Evolutionary conservation across 192 early-diverging fungal species (phyloP), one percentile per base, ranked within the genome.

Genomic region (Rhizoclosmatium globosum): DNA sequence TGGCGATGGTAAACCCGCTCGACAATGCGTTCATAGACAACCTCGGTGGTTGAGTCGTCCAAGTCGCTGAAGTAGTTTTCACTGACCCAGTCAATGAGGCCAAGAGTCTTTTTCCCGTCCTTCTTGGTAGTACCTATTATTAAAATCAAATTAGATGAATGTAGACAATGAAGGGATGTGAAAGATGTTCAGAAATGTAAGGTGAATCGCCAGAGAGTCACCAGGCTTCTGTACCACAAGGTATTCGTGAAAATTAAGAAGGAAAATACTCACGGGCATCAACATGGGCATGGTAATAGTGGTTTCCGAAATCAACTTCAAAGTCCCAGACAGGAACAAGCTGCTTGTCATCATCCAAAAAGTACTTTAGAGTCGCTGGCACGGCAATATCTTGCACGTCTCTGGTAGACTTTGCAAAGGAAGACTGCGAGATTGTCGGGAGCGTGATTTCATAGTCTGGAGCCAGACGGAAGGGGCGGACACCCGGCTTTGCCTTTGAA

Each of bases 71-170:
- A 68, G 44, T 68, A 68, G 44, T 57, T 71, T 57, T 71, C 48
- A 41, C n/a, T 31, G 2, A 94, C 93, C 95, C 95, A 98, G 87
- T 96, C 95, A 43, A 94, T 82, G n/a, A 98, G 82, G 39, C 88
- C 79, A 50, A 93, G 71, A 3, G 96, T 84, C 38, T 90, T 80
- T 6, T 93, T 92, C 31, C 76, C 81, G 42, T 86, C 58, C 19
- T 75, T 60, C 39, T 42, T 64, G 56, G 50, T 13, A 17, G 6
- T 17, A 53, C 50, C 50, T 53, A 53, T 31, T 31, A 0, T 31
- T 31, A 31, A 31, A 31, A 31, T 31, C 31, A 31, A 31, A 31
- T 31, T 31, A 31, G 31, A 31, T 0, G 31, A 31, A 31, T 31
- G 31, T 31, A 31, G 31, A 31, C 31, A 31, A 31, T 31, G 31